Conservation (phyloP, 306 rosid species). For the Cucumis sativus region Cucumber_9930_V3 NC_026659.2:26867501-26868000, state of each 20-base stretch:
- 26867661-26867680: conserved; percentile 90
- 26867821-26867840: neutral
- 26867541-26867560: neutral
- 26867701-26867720: conserved; percentile 74
- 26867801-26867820: neutral
- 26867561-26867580: neutral
- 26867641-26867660: conserved; percentile 17
- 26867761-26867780: conserved; percentile 62
- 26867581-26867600: neutral
- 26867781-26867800: conserved; percentile 44
- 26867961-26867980: conserved; percentile 27
- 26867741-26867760: conserved; percentile 33
- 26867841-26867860: neutral
- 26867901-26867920: conserved; percentile 43
- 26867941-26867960: conserved; percentile 22
- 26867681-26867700: conserved; percentile 77
- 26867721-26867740: conserved; percentile 26
- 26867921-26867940: conserved; percentile 19
- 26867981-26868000: conserved; percentile 47
- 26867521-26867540: neutral
- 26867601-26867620: neutral
- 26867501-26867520: conserved; percentile 54
- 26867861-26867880: neutral
- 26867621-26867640: neutral
- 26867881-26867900: conserved; percentile 56